phyloP scores from a whole-genome alignment of 2,329 filamentous ascomycete genomes.

The Alternaria sp. region DNA sequence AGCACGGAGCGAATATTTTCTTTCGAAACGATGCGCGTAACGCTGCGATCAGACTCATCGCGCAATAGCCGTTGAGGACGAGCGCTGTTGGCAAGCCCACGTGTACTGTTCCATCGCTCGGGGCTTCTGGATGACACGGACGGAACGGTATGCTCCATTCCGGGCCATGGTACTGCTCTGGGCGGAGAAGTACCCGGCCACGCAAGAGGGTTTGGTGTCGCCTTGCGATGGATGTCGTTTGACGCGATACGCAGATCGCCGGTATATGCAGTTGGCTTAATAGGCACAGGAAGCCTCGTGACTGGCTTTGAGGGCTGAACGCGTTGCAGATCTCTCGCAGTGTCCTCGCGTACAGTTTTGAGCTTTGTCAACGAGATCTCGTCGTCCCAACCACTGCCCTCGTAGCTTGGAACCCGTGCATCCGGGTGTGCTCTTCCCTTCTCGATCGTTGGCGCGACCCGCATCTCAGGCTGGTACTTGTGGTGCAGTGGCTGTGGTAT shows the following conservation, averaged over 20 bases:
- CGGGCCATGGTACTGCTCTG: constrained; percentile 11
- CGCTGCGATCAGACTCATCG: constrained; percentile 6
- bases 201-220: neutral
- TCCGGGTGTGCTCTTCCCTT: constrained; percentile 4
- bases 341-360: constrained; percentile 6
- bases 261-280: constrained; percentile 19
- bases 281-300: constrained; percentile 28
- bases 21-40: constrained; percentile 39
- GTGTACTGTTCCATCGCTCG: constrained; percentile 7
- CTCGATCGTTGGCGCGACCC: neutral
- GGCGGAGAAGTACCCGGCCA: constrained; percentile 14
- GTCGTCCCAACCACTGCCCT: constrained; percentile 28
- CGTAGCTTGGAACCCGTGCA: constrained; percentile 31
- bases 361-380: constrained; percentile 28
- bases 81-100: neutral
- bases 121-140: constrained; percentile 31
- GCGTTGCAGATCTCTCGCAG: neutral
- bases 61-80: constrained; percentile 3
- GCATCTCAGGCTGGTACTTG: neutral
- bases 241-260: constrained; percentile 16
- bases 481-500: constrained; percentile 24
- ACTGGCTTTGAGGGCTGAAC: constrained; percentile 2
- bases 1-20: constrained; percentile 43
- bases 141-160: constrained; percentile 13
- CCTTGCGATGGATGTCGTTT: constrained; percentile 2